Evolutionary conservation across 495 filamentous ascomycete species (phyloP), one percentile per base, ranked within the genome.

Genomic region (Collariella sp.): DNA sequence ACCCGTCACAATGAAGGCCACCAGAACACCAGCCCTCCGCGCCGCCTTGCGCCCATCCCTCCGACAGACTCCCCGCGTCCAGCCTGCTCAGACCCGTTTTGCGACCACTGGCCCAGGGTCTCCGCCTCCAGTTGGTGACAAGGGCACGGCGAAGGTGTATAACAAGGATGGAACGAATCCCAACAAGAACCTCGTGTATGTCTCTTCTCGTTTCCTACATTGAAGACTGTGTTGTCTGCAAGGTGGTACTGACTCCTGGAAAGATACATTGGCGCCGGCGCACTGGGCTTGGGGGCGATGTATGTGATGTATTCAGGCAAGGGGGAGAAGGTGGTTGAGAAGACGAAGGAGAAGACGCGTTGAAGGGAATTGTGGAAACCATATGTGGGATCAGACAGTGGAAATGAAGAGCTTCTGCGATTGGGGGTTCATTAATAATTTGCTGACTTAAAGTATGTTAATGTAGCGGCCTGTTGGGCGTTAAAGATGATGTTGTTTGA

Each of bases 111-210:
- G 34, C 15, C 34, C 55, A 7, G 44, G 50, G 3, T 44, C 56
- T 4, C 40, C 19, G 19, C 33, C 44, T 13, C 16, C 34, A 13
- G 48, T 50, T 12, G 52, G 49, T 0, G 48, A 60, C 29, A 56
- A 56, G 39, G 53, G 53, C 5, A 53, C 53, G 0, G 44, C 48
- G 12, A 60, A 60, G 49, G 48, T 24, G 44, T 60, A 60, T 38
- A 52, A 60, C 47, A 60, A 60, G 53, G 62, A 61, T 42, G 62
- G 62, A 24, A 59, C 56, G 5, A 55, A 62, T 24, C 56, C 62
- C 2, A 64, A 64, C 55, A 64, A 64, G 58, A 64, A 59, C 43
- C 29, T 61, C 12, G 35, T 59, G 62, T 64, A 46, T 19, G 62
- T 55, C 16, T 7, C 7, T 19, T 35, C 23, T n/a, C 1, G 23